Evolutionary conservation across 352 stramenopile genomes (phyloP).

Genomic region (Peronospora destructor): DNA sequence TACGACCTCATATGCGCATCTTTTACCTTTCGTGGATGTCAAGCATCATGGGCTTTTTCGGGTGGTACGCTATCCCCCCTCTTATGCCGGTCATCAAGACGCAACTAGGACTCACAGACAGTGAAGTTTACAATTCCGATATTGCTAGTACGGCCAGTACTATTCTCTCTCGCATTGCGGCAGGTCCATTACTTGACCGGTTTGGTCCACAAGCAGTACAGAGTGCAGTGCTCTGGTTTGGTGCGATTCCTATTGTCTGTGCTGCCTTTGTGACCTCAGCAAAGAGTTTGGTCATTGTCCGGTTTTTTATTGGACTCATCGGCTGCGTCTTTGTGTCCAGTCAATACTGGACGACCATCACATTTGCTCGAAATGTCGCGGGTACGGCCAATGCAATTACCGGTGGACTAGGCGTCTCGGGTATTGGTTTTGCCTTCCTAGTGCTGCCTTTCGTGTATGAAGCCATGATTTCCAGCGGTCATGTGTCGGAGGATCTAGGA

Average conservation of each 20-base stretch:
- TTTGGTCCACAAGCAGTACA: constrained; percentile 86
- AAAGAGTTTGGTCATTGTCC: constrained; percentile 68
- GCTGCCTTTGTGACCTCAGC: constrained; percentile 85
- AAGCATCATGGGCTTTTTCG: constrained; percentile 91
- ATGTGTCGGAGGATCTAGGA: constrained; percentile 67
- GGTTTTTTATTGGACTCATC: constrained; percentile 93
- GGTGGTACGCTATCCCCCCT: constrained; percentile 92
- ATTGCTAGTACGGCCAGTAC: constrained; percentile 88
- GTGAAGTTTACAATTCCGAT: constrained; percentile 88
- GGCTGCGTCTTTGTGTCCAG: constrained; percentile 92
- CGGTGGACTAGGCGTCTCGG: constrained; percentile 89
- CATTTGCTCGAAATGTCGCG: constrained; percentile 91
- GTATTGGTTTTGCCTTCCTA: constrained; percentile 83
- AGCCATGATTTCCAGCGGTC: constrained; percentile 55
- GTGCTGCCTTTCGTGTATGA: constrained; percentile 39
- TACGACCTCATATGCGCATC: constrained; percentile 90
- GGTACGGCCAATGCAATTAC: constrained; percentile 90
- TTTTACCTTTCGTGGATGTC: constrained; percentile 90
- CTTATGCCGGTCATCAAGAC: constrained; percentile 90
- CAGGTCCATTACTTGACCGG: constrained; percentile 90
- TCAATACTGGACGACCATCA: constrained; percentile 93
- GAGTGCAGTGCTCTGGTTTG: constrained; percentile 69
- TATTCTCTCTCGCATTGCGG: constrained; percentile 88
- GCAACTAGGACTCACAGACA: constrained; percentile 78
- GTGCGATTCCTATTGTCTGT: constrained; percentile 79